Conservation (phyloP, 805 yeast species). For the Aciculoconidium aculeatum region DNA sequence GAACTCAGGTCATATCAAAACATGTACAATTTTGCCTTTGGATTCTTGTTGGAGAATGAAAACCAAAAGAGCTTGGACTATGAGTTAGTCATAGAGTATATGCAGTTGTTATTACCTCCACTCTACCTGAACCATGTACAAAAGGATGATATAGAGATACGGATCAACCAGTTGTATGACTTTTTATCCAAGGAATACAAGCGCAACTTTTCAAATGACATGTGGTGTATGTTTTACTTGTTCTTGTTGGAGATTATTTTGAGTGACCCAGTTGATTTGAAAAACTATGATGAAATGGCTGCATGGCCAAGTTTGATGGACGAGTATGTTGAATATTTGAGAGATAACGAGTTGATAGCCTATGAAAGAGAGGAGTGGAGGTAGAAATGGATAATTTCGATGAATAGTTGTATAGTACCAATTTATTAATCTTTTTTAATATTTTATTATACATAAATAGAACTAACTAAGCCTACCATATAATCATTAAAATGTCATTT, state of each 20-base stretch:
- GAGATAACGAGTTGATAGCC: conserved; percentile 17
- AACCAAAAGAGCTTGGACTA: conserved; percentile 46
- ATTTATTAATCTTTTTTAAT: no score
- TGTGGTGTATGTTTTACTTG: conserved; percentile 79
- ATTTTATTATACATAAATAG: no score
- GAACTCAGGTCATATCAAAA: conserved; percentile 43
- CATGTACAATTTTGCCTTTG: conserved; percentile 69
- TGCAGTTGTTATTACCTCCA: conserved; percentile 57
- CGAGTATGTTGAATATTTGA: conserved; percentile 62
- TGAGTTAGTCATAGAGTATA: conserved; percentile 67
- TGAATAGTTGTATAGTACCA: no score
- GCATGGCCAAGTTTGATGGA: conserved; percentile 94
- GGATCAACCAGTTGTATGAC: conserved; percentile 51
- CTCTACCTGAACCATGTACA: conserved; percentile 1
- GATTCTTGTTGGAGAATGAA: conserved; percentile 55
- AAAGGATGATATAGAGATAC: conserved; percentile 16
- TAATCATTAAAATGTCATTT: no score
- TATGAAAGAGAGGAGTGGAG: neutral
- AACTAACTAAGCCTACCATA: no score
- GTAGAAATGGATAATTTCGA: no score
- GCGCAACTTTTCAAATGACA: conserved; percentile 57
- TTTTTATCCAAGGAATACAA: conserved; percentile 44
- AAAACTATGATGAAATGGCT: conserved; percentile 66
- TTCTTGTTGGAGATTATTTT: conserved; percentile 48
- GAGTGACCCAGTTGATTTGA: conserved; percentile 44